Evolutionary conservation across 495 filamentous ascomycete genomes (phyloP).

Genomic region (Trichoderma orchidacearum): DNA sequence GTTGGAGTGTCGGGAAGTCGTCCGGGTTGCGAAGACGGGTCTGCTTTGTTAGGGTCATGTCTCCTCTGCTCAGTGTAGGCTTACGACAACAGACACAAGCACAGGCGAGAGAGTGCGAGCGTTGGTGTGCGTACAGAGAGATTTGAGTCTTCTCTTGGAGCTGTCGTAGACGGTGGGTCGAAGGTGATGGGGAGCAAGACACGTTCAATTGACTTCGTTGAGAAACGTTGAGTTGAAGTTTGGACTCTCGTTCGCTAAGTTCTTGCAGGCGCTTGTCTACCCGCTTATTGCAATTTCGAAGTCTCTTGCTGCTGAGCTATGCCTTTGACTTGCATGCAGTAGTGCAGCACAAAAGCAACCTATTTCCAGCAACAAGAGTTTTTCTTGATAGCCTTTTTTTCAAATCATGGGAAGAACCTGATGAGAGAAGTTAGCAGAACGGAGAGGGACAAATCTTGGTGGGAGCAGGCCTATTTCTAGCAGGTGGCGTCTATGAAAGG

Average conservation of each 20-base stretch:
- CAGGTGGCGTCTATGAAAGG: not conserved
- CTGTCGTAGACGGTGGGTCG: not conserved
- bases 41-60: slow-evolving; percentile 29
- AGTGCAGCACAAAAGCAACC: not conserved
- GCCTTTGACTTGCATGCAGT: no score
- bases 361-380: not conserved
- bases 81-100: slow-evolving; percentile 5
- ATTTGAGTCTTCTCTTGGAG: not conserved
- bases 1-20: slow-evolving; percentile 62
- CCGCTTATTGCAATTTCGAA: no score
- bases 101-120: not conserved
- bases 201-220: no score
- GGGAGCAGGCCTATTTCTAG: not conserved
- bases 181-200: no score
- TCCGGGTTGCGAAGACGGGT: slow-evolving; percentile 36
- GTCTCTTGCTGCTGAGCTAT: no score
- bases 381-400: no score
- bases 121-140: not conserved
- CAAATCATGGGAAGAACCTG: not conserved
- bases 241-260: no score
- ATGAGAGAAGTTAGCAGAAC: not conserved
- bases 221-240: no score
- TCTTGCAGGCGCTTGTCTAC: no score
- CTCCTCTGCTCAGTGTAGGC: slow-evolving; percentile 15
- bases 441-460: not conserved